These are phyloP conservation scores for Aspergillus sp. DNA, from an alignment of 2,329 filamentous ascomycete genomes.

Conservation along the genomic window DNA sequence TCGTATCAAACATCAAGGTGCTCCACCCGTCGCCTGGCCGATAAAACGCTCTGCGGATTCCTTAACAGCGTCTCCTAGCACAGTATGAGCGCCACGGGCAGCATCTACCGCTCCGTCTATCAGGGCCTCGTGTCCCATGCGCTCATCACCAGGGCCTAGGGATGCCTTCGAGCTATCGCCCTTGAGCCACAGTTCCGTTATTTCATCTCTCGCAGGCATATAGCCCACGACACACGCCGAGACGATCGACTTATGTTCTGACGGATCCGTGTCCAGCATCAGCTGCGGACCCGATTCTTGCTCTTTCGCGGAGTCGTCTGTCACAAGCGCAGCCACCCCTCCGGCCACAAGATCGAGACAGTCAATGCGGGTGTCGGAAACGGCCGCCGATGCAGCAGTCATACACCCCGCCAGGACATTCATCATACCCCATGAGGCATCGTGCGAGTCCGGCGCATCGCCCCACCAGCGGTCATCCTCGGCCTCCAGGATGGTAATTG, in stretches of 20 bases:
- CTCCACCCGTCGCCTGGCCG: conserved; percentile 10
- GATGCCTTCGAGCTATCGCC: conserved; percentile 46
- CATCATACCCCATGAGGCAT: conserved; percentile 77
- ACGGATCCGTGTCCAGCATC: conserved; percentile 71
- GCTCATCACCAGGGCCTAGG: conserved; percentile 23
- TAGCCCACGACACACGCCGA: conserved; percentile 88
- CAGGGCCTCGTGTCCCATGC: conserved; percentile 41
- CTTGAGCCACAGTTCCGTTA: conserved; percentile 92
- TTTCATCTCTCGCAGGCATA: conserved; percentile 74
- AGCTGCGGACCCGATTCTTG: conserved; percentile 20
- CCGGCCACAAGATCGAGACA: conserved; percentile 85
- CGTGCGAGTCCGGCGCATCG: conserved; percentile 40
- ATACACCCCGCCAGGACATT: conserved; percentile 86
- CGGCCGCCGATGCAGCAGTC: conserved; percentile 83
- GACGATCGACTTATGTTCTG: conserved; percentile 66
- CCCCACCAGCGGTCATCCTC: conserved; percentile 70
- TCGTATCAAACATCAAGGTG: conserved; percentile 17
- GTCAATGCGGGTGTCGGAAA: conserved; percentile 91
- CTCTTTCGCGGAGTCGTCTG: conserved; percentile 19
- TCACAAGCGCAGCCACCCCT: conserved; percentile 74
- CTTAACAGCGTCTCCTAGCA: conserved; percentile 52
- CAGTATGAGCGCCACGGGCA: conserved; percentile 49
- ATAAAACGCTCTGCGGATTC: conserved; percentile 43
- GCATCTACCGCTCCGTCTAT: conserved; percentile 57
- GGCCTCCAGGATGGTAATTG: conserved; percentile 85